These are phyloP conservation scores for Endothia cerciana DNA, from an alignment of 2,329 filamentous ascomycete genomes.

Conservation along the genomic window DNA sequence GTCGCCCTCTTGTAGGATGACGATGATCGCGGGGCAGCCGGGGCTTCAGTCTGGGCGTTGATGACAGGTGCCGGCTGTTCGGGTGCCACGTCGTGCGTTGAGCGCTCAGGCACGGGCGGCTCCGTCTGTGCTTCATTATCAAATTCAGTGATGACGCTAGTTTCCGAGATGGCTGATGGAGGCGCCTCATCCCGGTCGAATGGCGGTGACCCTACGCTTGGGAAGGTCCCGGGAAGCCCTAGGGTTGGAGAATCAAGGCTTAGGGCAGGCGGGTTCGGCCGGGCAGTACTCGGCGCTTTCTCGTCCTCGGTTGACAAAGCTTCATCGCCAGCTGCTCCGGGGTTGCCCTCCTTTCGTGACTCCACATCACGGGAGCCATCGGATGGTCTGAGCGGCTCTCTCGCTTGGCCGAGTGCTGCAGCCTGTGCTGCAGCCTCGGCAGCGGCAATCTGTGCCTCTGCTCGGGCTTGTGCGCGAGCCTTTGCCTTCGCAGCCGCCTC, in stretches of 20 bases:
- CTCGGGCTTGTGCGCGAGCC: slow-evolving; percentile 41
- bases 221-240: slow-evolving; percentile 67
- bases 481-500: slow-evolving; percentile 51
- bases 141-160: slow-evolving; percentile 70
- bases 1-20: slow-evolving; percentile 41
- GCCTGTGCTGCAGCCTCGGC: slow-evolving; percentile 30
- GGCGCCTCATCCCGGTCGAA: slow-evolving; percentile 53
- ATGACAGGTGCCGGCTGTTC: slow-evolving; percentile 9
- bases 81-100: slow-evolving; percentile 28
- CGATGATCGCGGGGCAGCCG: slow-evolving; percentile 36
- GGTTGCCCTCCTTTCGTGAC: slow-evolving; percentile 10
- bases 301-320: slow-evolving; percentile 25
- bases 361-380: slow-evolving; percentile 2
- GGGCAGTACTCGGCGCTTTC: slow-evolving; percentile 9
- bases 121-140: slow-evolving; percentile 73
- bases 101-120: slow-evolving; percentile 42
- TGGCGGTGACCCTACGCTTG: slow-evolving; percentile 43
- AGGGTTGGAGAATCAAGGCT: slow-evolving; percentile 65
- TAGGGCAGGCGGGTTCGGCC: slow-evolving; percentile 24
- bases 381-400: slow-evolving; percentile 13
- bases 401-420: slow-evolving; percentile 24
- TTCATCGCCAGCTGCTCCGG: slow-evolving; percentile 24
- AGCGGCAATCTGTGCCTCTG: slow-evolving; percentile 37
- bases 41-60: slow-evolving; percentile 25
- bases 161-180: slow-evolving; percentile 60